Evolutionary conservation across 371 early-diverging fungal genomes (phyloP), one percentile per base, ranked within the genome.

Genomic region (Actinomucor elegans): DNA sequence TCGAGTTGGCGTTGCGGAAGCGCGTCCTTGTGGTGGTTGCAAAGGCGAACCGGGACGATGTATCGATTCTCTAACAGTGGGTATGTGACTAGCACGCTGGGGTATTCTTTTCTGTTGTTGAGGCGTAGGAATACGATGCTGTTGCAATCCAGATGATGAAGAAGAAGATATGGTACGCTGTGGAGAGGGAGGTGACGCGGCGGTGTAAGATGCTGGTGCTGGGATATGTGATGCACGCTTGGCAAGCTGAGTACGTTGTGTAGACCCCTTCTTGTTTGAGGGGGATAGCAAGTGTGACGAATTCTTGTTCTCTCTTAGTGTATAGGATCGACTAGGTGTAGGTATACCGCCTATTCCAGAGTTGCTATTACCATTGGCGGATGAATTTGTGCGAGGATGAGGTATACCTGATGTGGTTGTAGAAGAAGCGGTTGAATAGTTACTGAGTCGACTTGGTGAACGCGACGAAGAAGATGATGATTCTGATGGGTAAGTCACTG

Each of bases 221-320:
- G 76, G 76, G 10, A 75, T 75, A 56, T 75, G 76, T 2, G 76
- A 75, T 17, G 76, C 73, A 36, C 76, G 70, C 48, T 72, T 69
- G 4, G 69, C 62, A 10, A 69, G 52, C n/a, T 55, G 63, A 2
- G 61, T 61, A 26, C 59, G 58, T 23, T 26, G 59, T 36, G 38
- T 35, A 38, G 46, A 40, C 43, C 49, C 43, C 20, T 51, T 38
- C 20, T 40, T 52, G 46, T 31, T 28, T 15, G 50, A 26, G 26
- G 46, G 48, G 15, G 42, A 42, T 11, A 47, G 34, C 15, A 48
- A 24, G 34, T 48, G 35, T 8, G 48, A 47, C 21, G 47, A 32
- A 26, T 42, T 12, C 15, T 29, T 44, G 37, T 33, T 35, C 9
- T 57, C 46, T 58, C 42, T 34, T 10, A 44, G 29, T 40, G 63